Evolutionary conservation across 129 eudicot species (phyloP), one percentile per base, ranked within the genome.

Genomic region (Rutidosis leptorrhynchoides): DNA sequence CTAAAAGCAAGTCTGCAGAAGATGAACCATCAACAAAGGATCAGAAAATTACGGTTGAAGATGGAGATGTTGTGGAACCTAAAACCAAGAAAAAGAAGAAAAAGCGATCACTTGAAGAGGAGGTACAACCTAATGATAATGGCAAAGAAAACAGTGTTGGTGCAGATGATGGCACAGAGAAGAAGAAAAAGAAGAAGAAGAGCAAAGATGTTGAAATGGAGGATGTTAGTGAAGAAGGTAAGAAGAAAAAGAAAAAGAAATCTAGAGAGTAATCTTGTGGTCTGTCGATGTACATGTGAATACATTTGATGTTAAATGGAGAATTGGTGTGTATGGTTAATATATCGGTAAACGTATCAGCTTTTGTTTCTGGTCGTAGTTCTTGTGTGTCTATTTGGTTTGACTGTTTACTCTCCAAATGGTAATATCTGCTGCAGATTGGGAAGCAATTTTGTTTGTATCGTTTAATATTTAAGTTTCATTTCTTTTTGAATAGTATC

Each of bases 131-230:
- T 11, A 65, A 56, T 9, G 55, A 55, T 42, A 74, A 70, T 25
- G 85, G 46, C 19, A 70, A 74, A 28, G 87, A 71, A 20, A 7
- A 58, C 16, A 55, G 15, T 29, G 78, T 7, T 28, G 83, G 20
- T 59, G 64, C 37, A 17, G 66, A 83, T 2, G 82, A 80, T 42
- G 96, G 77, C 66, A 80, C 81, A 2, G 79, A 72, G 63, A 81
- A 74, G 71, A 89, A 86, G 81, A 88, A 84, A 65, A 82, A 82
- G 76, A 88, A 88, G 74, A 85, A 85, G 70, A 86, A 78, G 69
- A 83, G 76, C 60, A 80, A 69, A 54, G 86, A 80, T 32, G 83
- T 76, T 8, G 79, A 53, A 35, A 61, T 11, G 20, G 88, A 74
- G 28, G 84, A 68, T 10, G 63, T n/a, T 46, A 78, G 77, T 45